Conservation (phyloP, 768 basidiomycete species). For the Suillus decipiens region DNA sequence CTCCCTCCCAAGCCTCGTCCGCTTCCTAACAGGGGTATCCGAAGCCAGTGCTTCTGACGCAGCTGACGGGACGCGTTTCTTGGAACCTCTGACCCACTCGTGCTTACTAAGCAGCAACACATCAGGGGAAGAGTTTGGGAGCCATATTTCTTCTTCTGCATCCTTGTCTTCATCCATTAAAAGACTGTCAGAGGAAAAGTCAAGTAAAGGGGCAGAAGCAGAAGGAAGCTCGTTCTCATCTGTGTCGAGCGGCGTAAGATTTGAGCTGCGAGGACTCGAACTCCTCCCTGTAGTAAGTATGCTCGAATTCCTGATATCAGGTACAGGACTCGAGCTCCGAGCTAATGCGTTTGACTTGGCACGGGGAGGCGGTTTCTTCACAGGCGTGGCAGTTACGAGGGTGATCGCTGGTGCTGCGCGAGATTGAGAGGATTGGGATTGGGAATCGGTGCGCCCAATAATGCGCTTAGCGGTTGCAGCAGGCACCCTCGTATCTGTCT, state of each 20-base stretch:
- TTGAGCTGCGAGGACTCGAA: conserved; percentile 6
- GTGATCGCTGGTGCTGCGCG: conserved; percentile 25
- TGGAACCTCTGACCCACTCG: conserved; percentile 1
- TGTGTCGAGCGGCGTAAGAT: conserved; percentile 10
- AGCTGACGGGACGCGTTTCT: conserved; percentile 28
- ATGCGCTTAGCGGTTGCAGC: conserved; percentile 14
- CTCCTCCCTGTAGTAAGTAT: neutral
- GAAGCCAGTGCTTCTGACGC: conserved; percentile 22
- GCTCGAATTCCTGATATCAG: neutral
- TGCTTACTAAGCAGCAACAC: conserved; percentile 32
- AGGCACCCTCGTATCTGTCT: conserved; percentile 18
- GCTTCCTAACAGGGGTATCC: conserved; percentile 30
- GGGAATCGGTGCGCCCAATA: neutral
- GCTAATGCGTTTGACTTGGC: conserved; percentile 14
- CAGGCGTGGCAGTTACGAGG: conserved; percentile 60
- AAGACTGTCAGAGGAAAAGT: conserved; percentile 11
- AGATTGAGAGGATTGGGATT: conserved; percentile 1
- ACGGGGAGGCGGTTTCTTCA: conserved; percentile 32
- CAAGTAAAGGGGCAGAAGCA: neutral
- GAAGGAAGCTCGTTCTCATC: conserved; percentile 1
- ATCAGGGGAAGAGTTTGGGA: conserved; percentile 45
- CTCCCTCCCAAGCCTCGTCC: conserved; percentile 7
- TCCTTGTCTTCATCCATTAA: conserved; percentile 25
- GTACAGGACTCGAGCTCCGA: conserved; percentile 8
- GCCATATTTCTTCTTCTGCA: conserved; percentile 43